Conservation (phyloP, 2,329 filamentous ascomycete species). For the Microthyrium microscopicum region DNA sequence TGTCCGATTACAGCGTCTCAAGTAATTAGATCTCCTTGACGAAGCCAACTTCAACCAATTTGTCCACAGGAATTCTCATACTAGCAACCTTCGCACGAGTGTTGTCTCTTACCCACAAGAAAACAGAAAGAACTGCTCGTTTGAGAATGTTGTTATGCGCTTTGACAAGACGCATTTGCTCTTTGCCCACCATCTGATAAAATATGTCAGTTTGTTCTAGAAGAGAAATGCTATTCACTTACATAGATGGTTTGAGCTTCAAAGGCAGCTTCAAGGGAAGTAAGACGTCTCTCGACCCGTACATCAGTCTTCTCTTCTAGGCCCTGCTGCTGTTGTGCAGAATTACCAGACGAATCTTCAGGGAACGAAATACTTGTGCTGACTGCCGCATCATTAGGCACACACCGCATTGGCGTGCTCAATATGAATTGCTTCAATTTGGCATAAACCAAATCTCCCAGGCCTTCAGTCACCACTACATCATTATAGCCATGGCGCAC, state of each 20-base stretch:
- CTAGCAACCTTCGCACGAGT: conserved; percentile 50
- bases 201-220: too few relatives aligned
- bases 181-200: conserved; percentile 45
- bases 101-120: conserved; percentile 51
- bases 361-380: too few relatives aligned
- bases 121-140: conserved; percentile 33
- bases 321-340: background rate
- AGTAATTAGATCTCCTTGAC: conserved; percentile 42
- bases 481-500: conserved; percentile 60
- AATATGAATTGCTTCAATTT: conserved; percentile 36
- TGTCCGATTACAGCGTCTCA: background rate
- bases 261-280: conserved; percentile 25
- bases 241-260: conserved; percentile 34
- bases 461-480: conserved; percentile 47
- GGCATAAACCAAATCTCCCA: conserved; percentile 43
- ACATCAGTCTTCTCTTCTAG: too few relatives aligned
- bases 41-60: conserved; percentile 51
- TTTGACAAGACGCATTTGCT: conserved; percentile 39
- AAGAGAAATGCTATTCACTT: too few relatives aligned
- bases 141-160: conserved; percentile 26
- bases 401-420: too few relatives aligned
- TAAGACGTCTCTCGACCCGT: conserved; percentile 13
- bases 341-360: background rate
- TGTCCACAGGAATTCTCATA: conserved; percentile 40
- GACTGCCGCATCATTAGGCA: too few relatives aligned